Percentiles rank a stretch among this genome's conserved stretches.
Evolutionary conservation across 352 stramenopile genomes (phyloP).

Genomic region (Sclerospora graminicola): DNA sequence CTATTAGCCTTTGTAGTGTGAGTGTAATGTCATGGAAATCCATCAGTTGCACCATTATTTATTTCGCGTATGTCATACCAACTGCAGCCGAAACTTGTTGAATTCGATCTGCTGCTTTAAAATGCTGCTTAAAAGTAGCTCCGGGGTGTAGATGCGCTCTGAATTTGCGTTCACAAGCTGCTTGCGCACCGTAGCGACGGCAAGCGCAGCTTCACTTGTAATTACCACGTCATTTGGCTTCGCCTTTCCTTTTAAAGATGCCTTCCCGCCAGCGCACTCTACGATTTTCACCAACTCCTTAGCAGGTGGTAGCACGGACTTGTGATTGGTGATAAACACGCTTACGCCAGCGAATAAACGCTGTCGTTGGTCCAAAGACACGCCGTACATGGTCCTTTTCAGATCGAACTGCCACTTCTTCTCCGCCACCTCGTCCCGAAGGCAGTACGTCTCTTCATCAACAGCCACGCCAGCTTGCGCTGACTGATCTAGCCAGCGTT

Average conservation of each 20-base stretch:
- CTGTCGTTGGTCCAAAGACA: conserved; percentile 14
- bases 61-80: too few species aligned
- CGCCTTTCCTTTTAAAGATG: conserved; percentile 20
- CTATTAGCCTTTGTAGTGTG: too few species aligned
- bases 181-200: conserved; percentile 27
- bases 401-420: conserved; percentile 44
- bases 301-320: conserved; percentile 34
- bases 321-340: conserved; percentile 48
- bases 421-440: conserved; percentile 30
- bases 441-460: conserved; percentile 30
- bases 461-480: conserved; percentile 16
- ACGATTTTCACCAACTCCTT: conserved; percentile 44
- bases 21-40: too few species aligned
- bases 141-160: conserved; percentile 28
- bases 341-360: conserved; percentile 18
- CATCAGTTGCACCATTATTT: too few species aligned
- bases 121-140: conserved; percentile 37
- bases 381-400: conserved; percentile 33
- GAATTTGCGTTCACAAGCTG: conserved; percentile 16
- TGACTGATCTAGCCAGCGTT: conserved; percentile 38
- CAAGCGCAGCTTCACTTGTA: conserved; percentile 26
- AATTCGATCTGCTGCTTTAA: conserved; percentile 32
- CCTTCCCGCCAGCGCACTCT: conserved; percentile 33
- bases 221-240: conserved; percentile 31
- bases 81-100: conserved; percentile 24